Evolutionary conservation across 768 basidiomycete genomes (phyloP), one percentile per base, ranked within the genome.

Genomic region (Paxillus rubicundulus): DNA sequence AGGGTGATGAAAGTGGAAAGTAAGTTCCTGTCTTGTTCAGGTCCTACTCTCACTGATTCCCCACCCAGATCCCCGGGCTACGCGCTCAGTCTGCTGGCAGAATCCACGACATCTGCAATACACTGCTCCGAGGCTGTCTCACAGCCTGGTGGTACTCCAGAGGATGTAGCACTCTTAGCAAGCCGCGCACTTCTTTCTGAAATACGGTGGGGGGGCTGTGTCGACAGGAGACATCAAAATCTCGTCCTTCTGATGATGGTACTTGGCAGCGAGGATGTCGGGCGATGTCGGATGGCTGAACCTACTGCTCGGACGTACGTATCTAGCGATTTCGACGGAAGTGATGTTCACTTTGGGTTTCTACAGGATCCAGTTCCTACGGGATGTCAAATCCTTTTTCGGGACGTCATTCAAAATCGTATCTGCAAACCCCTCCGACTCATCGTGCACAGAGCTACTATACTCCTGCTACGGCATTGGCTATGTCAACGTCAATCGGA

Each of bases 1-100:
- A 97, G 68, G 95, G 95, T 7, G 90, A 92, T 16, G 97, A 98
- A 56, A 94, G 92, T 59, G 96, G 96, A 70, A 98, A 93, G 95
- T 95, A 60, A 56, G 93, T 73, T 0, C 21, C 12, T 36, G 13
- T 27, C 12, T 33, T 47, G 49, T n/a, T 36, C 37, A 33, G 34
- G 28, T 24, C 36, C 45, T n/a, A 27, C 32, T 18, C 12, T 43
- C 14, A 47, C 45, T 49, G 24, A 47, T 10, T 16, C 48, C 4
- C 21, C 34, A 24, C 40, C 14, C 58, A 97, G 94, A 72, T 99
- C 97, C 0, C 97, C 97, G 6, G 97, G 96, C 0, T 99, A 94
- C 69, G 97, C 92, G 0, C 74, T 99, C 9, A 94, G 84, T 33
- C 77, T 99, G 20, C 75, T 98, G 17, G 88, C 95, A 0, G 92